Evolutionary conservation across 768 basidiomycete genomes (phyloP).

Genomic region (Hirschioporus abietinus): DNA sequence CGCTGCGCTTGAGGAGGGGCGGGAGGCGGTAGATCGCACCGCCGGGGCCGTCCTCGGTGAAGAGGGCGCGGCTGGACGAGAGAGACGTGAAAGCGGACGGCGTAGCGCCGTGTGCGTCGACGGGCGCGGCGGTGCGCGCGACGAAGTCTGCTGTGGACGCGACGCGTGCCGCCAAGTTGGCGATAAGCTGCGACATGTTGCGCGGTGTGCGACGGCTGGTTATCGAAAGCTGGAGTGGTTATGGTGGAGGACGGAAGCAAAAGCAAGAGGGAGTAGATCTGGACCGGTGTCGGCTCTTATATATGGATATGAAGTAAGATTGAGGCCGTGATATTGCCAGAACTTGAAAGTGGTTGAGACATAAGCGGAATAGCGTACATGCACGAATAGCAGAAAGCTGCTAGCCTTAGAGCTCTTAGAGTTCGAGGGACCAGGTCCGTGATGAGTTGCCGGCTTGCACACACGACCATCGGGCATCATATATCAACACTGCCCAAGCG

Average conservation of each 20-base stretch:
- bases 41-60: background rate
- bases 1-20: background rate
- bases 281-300: background rate
- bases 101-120: background rate
- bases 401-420: too few relatives aligned
- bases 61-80: background rate
- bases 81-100: background rate
- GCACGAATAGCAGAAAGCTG: too few relatives aligned
- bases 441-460: background rate
- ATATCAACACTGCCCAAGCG: background rate
- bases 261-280: background rate
- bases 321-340: background rate
- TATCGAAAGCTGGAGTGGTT: background rate
- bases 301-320: background rate
- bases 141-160: conserved; percentile 5
- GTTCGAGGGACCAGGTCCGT: background rate
- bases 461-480: background rate
- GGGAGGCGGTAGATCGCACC: background rate
- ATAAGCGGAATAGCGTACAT: background rate
- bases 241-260: background rate
- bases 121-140: background rate
- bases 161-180: background rate
- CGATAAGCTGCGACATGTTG: background rate
- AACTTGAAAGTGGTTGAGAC: too few relatives aligned
- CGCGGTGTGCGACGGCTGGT: background rate